These are phyloP conservation scores for Aspergillus bombycis DNA, from an alignment of 2,329 filamentous ascomycete species.

Conservation along the genomic window DNA sequence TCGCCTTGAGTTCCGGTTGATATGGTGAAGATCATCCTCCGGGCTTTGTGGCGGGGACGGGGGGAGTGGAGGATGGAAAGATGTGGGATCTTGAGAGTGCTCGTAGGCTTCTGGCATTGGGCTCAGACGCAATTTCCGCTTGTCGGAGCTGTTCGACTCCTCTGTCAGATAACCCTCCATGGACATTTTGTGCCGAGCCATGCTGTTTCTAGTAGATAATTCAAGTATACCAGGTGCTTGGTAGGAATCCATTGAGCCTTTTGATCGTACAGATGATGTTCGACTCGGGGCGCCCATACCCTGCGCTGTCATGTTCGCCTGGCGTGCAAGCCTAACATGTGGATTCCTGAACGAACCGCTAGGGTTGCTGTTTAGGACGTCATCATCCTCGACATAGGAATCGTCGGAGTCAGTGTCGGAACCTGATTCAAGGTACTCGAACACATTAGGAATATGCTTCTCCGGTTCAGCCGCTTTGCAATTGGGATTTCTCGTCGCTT, in stretches of 20 bases:
- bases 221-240: conserved; percentile 32
- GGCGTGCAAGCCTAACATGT: conserved; percentile 13
- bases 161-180: conserved; percentile 24
- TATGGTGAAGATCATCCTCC: conserved; percentile 30
- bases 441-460: conserved; percentile 39
- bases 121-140: conserved; percentile 35
- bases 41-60: conserved; percentile 40
- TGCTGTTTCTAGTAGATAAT: conserved; percentile 30
- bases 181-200: conserved; percentile 23
- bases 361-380: conserved; percentile 8
- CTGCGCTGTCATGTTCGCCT: conserved; percentile 7
- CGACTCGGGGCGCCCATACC: conserved; percentile 31
- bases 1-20: conserved; percentile 24
- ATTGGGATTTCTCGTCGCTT: conserved; percentile 17
- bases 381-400: conserved; percentile 24
- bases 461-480: conserved; percentile 21
- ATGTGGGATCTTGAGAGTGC: conserved; percentile 22
- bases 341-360: conserved; percentile 13
- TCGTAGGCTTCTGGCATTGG: conserved; percentile 38
- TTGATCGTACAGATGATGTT: conserved; percentile 36
- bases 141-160: conserved; percentile 24
- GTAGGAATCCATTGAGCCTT: conserved; percentile 30
- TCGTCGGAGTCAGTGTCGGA: conserved; percentile 25
- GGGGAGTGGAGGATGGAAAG: conserved; percentile 29
- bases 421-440: conserved; percentile 41